A percentile compares a stretch with the other conserved stretches of the same genome.
These are phyloP conservation scores for Beta macrorhiza DNA, from an alignment of 179 eudicot species.

Conservation along the genomic window DNA sequence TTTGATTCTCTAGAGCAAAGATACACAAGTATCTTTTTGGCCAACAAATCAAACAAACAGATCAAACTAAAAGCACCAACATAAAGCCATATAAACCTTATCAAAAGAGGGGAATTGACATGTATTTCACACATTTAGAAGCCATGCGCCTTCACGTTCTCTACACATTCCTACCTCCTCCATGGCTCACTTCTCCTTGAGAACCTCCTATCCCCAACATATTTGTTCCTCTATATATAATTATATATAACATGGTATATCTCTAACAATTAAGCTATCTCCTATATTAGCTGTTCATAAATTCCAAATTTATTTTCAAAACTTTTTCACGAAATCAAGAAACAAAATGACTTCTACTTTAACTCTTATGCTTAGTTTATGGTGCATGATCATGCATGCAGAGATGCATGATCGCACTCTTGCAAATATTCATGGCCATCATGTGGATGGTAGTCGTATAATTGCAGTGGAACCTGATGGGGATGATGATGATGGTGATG, in stretches of 20 bases:
- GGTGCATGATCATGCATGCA: conserved; percentile 23
- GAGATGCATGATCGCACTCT: neutral
- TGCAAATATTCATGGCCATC: neutral
- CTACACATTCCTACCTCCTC: conserved; percentile 20
- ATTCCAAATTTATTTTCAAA: neutral
- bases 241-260: conserved; percentile 3
- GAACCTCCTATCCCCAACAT: neutral
- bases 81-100: neutral
- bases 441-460: neutral
- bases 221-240: conserved; percentile 1
- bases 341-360: conserved; percentile 3
- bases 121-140: neutral
- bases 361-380: conserved; percentile 9
- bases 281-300: neutral
- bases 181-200: neutral
- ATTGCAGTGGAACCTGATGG: neutral
- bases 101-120: neutral
- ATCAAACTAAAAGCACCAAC: neutral
- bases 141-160: conserved; percentile 21
- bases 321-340: neutral
- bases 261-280: neutral
- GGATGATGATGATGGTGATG: conserved; percentile 22
- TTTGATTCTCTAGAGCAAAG: conserved; percentile 1
- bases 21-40: neutral
- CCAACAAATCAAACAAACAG: conserved; percentile 3